Evolutionary conservation across 768 basidiomycete species (phyloP).

Genomic region (Hortiboletus campestris): DNA sequence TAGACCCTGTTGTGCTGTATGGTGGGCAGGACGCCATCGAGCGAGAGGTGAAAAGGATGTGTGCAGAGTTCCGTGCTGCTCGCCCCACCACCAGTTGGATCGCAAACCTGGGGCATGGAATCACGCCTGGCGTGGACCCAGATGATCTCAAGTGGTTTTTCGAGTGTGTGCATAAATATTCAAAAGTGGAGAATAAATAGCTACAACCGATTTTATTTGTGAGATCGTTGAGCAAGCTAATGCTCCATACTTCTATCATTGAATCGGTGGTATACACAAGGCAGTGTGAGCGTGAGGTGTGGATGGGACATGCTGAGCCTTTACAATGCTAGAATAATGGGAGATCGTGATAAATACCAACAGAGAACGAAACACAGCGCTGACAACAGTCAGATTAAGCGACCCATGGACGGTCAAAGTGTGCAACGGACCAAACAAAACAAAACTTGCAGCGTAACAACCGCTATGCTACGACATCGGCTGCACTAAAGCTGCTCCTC

Average conservation of each 20-base stretch:
- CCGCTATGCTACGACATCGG: constrained; percentile 73
- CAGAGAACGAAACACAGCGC: constrained; percentile 2
- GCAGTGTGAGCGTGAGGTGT: constrained; percentile 11
- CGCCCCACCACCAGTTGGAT: constrained; percentile 79
- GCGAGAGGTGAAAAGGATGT: constrained; percentile 78
- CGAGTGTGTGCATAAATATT: constrained; percentile 85
- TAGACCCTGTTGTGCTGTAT: constrained; percentile 86
- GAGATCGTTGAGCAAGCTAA: not conserved
- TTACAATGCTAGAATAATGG: constrained; percentile 27
- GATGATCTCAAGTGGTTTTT: constrained; percentile 92
- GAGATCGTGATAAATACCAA: constrained; percentile 32
- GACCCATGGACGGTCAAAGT: not conserved
- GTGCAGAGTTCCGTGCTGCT: constrained; percentile 60
- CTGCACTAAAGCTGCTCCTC: constrained; percentile 85
- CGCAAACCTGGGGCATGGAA: constrained; percentile 94
- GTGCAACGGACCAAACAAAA: constrained; percentile 11
- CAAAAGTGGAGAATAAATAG: constrained; percentile 30
- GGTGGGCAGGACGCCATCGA: constrained; percentile 88
- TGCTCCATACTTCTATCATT: constrained; percentile 11
- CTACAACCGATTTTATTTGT: not conserved
- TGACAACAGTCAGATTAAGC: constrained; percentile 4
- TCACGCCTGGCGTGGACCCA: constrained; percentile 93
- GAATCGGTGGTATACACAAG: constrained; percentile 21
- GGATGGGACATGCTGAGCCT: constrained; percentile 24
- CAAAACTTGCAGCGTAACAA: constrained; percentile 6